These are phyloP conservation scores for Pyrus betulifolia DNA, from an alignment of 306 rosid genomes.

Conservation along the genomic window DNA sequence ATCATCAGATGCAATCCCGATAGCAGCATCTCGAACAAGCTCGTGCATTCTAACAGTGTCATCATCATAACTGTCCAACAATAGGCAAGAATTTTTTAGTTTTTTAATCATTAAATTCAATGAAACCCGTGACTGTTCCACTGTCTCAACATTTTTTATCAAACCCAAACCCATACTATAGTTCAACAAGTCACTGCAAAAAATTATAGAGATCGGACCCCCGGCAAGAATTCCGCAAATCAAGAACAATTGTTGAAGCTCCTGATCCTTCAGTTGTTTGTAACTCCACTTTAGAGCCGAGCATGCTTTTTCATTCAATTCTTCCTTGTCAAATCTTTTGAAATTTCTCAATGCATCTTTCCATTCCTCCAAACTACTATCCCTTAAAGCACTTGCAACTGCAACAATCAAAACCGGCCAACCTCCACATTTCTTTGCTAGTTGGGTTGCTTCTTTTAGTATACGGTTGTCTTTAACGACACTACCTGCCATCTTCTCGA, in stretches of 20 bases:
- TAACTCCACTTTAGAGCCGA: slow-evolving; percentile 15
- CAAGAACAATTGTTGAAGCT: slow-evolving; percentile 14
- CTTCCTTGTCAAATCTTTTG: not conserved
- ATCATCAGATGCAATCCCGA: no score
- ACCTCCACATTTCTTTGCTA: not conserved
- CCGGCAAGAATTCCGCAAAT: not conserved
- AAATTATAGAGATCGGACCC: no score
- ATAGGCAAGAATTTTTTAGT: not conserved
- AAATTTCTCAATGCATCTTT: not conserved
- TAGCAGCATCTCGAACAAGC: no score
- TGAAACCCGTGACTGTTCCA: not conserved
- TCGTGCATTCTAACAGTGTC: no score
- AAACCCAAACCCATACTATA: slow-evolving; percentile 20
- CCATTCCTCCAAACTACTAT: not conserved
- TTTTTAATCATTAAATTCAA: not conserved
- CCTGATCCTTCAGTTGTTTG: not conserved
- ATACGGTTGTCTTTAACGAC: not conserved
- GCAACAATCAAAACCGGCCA: not conserved
- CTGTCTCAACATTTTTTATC: not conserved
- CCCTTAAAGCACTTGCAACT: not conserved
- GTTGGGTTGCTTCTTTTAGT: not conserved
- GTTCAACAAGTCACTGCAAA: slow-evolving; percentile 24
- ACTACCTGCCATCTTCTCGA: slow-evolving; percentile 12
- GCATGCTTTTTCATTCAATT: not conserved
- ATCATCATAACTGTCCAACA: no score